Base-by-base conservation (phyloP, 305 asterid species). In the Fraxinus sp. region DNA sequence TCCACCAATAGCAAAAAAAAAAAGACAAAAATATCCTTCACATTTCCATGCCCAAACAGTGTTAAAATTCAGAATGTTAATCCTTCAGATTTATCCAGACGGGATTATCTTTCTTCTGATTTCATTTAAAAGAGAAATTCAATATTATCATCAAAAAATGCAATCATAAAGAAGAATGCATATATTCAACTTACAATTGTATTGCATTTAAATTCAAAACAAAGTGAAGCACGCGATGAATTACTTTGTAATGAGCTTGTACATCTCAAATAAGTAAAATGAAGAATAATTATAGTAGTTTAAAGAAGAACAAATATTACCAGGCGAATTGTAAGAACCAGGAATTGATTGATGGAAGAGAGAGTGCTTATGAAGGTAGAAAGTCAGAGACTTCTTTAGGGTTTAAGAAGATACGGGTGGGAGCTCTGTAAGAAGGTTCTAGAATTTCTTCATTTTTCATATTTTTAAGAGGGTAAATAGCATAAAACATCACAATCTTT, bases 251-350 rank as follows among this genome's bases (percentile, higher is more conserved):
- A 30, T 14, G 39, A 70, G 37, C 35, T 28, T 30, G 32, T 4
- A 14, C 75, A 70, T 70, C 75, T 30, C 32, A 70, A 30, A 30
- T 14, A 14, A 70, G 22, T 62, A 70, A 30, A 70, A 28, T 30
- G 37, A 18, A 39, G 22, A 28, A 30, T 28, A 30, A 28, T 62
- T 70, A 28, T 24, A 28, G 75, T 70, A 70, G 1, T 70, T 70
- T 11, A 70, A 70, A 70, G 75, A 70, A 70, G 75, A 70, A 70
- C 16, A 28, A 70, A 14, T 11, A 70, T 70, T 70, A 70, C 75
- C 30, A 1, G 75, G 75, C 20, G 9, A 70, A 70, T 9, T 70
- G 75, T 1, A 70, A 30, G 1, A 9, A 70, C 39, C 41, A 1
- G 39, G 20, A 6, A 11, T 26, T 30, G 75, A 70, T 14, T 1